phyloP scores from a whole-genome alignment of 768 basidiomycete genomes.

The Coprinopsis marcescibilis region DNA sequence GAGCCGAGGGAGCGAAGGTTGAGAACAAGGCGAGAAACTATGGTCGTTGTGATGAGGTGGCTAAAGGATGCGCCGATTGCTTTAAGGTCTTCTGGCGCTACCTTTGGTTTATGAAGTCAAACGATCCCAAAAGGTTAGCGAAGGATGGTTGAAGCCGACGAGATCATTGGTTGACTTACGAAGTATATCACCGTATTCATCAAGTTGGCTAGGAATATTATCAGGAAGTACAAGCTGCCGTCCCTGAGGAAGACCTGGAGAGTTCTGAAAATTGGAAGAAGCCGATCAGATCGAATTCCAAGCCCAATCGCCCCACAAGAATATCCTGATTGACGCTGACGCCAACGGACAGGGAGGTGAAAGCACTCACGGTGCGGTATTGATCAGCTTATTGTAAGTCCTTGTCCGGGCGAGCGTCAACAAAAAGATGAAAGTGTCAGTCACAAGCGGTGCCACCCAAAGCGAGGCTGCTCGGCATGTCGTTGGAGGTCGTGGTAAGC shows the following conservation, averaged over 20 bases:
- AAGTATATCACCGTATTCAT: conserved; percentile 22
- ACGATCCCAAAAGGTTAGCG: too few species aligned
- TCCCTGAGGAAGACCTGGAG: conserved; percentile 22
- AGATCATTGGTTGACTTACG: conserved; percentile 19
- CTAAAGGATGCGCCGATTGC: conserved; percentile 27
- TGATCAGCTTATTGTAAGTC: conserved; percentile 8
- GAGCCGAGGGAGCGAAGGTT: conserved; percentile 20
- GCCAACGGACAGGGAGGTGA: not conserved
- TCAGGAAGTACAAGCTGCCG: conserved; percentile 23
- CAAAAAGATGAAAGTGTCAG: conserved; percentile 16
- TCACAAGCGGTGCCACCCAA: conserved; percentile 22
- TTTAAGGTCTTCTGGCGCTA: conserved; percentile 20
- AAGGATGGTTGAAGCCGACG: too few species aligned
- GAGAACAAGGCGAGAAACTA: conserved; percentile 26
- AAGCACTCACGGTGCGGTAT: conserved; percentile 13
- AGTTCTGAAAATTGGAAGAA: conserved; percentile 13
- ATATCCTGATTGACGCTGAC: not conserved
- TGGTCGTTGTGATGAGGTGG: conserved; percentile 22
- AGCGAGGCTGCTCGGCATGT: conserved; percentile 16
- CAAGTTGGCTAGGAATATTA: conserved; percentile 22
- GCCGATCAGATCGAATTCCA: not conserved
- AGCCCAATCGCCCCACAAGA: not conserved
- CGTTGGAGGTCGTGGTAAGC: too few species aligned
- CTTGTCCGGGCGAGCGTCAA: conserved; percentile 16
- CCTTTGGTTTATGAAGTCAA: too few species aligned